phyloP scores from a whole-genome alignment of 1,284 basidiomycete genomes.

The Pyrrhoderma lamaoense region DNA sequence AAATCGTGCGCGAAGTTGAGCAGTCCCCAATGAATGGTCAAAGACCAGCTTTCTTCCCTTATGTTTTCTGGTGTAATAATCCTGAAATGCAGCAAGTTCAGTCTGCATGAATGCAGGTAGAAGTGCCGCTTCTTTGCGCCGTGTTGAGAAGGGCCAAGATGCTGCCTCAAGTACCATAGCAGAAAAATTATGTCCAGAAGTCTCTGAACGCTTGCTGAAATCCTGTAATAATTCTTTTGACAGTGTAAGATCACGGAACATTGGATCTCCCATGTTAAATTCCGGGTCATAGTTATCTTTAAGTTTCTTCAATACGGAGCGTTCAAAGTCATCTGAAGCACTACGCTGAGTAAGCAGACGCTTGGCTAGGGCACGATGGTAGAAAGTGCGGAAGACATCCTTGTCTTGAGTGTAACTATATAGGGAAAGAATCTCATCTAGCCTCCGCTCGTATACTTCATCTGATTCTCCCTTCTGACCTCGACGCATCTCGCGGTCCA shows the following conservation, averaged over 20 bases:
- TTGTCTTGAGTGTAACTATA: slow-evolving; percentile 76
- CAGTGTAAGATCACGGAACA: slow-evolving; percentile 82
- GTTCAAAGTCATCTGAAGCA: slow-evolving; percentile 90
- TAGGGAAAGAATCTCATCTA: slow-evolving; percentile 75
- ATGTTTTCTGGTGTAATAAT: slow-evolving; percentile 74
- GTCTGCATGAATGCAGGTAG: slow-evolving; percentile 57
- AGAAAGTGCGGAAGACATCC: slow-evolving; percentile 93
- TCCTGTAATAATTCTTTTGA: slow-evolving; percentile 63
- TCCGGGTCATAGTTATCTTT: slow-evolving; percentile 85
- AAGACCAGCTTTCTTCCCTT: slow-evolving; percentile 68
- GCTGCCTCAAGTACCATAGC: slow-evolving; percentile 72
- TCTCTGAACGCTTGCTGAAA: slow-evolving; percentile 34
- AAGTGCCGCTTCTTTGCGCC: slow-evolving; percentile 39
- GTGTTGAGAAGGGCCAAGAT: slow-evolving; percentile 63
- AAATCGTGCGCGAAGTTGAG: slow-evolving; percentile 67
- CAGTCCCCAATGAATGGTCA: slow-evolving; percentile 79
- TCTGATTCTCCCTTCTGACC: slow-evolving; percentile 76
- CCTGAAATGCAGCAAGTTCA: slow-evolving; percentile 53
- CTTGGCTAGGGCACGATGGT: slow-evolving; percentile 85
- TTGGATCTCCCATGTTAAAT: slow-evolving; percentile 81
- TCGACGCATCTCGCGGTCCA: slow-evolving; percentile 81
- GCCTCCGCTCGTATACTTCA: slow-evolving; percentile 55
- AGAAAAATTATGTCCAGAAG: slow-evolving; percentile 30
- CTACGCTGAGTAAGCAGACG: slow-evolving; percentile 80
- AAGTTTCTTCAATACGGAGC: slow-evolving; percentile 80